Evolutionary conservation across 495 filamentous ascomycete genomes (phyloP).

Genomic region (Lasiosphaeriaceae sp.): DNA sequence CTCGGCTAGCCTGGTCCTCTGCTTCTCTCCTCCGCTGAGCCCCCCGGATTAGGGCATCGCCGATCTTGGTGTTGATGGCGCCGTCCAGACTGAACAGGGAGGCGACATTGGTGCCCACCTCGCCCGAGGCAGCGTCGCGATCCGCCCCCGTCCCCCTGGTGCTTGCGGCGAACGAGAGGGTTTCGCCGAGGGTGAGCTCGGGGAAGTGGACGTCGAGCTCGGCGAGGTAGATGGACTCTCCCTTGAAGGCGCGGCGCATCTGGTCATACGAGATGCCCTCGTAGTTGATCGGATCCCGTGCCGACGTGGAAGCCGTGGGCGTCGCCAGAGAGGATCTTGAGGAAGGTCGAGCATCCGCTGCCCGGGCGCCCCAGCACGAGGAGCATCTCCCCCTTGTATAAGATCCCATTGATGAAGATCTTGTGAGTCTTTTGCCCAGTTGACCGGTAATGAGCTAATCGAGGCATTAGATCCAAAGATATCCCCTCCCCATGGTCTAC

Average conservation of each 20-base stretch:
- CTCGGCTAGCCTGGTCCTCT: conserved; percentile 51
- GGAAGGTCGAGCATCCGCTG: conserved; percentile 71
- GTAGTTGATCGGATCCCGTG: conserved; percentile 66
- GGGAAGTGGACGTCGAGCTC: conserved; percentile 80
- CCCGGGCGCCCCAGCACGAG: conserved; percentile 76
- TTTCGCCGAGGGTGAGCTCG: conserved; percentile 69
- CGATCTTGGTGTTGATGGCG: conserved; percentile 63
- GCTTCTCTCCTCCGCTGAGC: conserved; percentile 57
- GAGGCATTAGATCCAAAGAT: too few relatives aligned
- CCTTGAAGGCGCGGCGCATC: conserved; percentile 66
- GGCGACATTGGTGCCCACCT: conserved; percentile 53
- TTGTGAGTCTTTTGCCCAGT: too few relatives aligned
- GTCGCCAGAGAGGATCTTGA: conserved; percentile 71
- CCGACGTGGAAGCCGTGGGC: conserved; percentile 59
- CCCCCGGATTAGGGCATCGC: conserved; percentile 75
- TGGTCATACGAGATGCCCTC: conserved; percentile 58
- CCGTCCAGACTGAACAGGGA: conserved; percentile 42
- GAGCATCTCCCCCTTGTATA: conserved; percentile 77
- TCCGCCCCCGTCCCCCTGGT: not conserved
- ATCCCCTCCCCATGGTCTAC: too few relatives aligned
- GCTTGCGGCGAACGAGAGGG: conserved; percentile 70
- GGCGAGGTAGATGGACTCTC: conserved; percentile 74
- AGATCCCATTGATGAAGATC: too few relatives aligned
- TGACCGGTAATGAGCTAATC: too few relatives aligned
- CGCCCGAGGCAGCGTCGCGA: not conserved